Evolutionary conservation across 768 basidiomycete genomes (phyloP).

Genomic region (Phaeolepiota aurea): DNA sequence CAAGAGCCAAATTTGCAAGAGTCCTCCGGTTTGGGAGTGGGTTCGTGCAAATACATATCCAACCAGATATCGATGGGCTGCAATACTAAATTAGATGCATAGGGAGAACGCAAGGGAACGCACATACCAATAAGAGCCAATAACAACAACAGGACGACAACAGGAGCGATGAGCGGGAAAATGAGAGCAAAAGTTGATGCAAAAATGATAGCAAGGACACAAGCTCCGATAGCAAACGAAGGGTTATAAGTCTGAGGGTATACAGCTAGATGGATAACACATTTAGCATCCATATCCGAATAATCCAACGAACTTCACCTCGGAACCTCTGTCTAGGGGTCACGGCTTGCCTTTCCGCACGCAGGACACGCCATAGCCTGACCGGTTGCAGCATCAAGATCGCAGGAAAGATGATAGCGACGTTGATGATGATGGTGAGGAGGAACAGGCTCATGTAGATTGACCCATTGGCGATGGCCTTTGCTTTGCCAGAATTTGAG

Average conservation of each 20-base stretch:
- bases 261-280: slow-evolving; percentile 32
- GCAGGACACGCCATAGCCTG: slow-evolving; percentile 48
- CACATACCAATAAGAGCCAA: slow-evolving; percentile 57
- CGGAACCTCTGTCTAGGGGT: slow-evolving; percentile 78
- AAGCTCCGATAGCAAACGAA: slow-evolving; percentile 56
- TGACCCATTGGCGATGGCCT: slow-evolving; percentile 56
- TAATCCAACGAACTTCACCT: slow-evolving; percentile 32
- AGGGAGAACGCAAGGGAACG: not conserved
- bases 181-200: slow-evolving; percentile 67
- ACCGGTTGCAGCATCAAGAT: slow-evolving; percentile 66
- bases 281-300: slow-evolving; percentile 4
- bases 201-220: slow-evolving; percentile 61
- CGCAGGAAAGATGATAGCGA: slow-evolving; percentile 65
- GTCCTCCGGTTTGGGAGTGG: slow-evolving; percentile 67
- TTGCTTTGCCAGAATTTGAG: slow-evolving; percentile 22
- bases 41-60: slow-evolving; percentile 73
- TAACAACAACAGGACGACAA: slow-evolving; percentile 55
- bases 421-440: slow-evolving; percentile 48
- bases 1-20: slow-evolving; percentile 68
- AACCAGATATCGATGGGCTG: slow-evolving; percentile 75
- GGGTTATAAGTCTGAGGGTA: slow-evolving; percentile 69
- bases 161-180: slow-evolving; percentile 71
- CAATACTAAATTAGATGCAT: slow-evolving; percentile 1
- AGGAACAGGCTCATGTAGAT: slow-evolving; percentile 63
- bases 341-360: slow-evolving; percentile 47